These are phyloP conservation scores for Lagenidium giganteum DNA, from an alignment of 352 stramenopile species.

Conservation along the genomic window DNA sequence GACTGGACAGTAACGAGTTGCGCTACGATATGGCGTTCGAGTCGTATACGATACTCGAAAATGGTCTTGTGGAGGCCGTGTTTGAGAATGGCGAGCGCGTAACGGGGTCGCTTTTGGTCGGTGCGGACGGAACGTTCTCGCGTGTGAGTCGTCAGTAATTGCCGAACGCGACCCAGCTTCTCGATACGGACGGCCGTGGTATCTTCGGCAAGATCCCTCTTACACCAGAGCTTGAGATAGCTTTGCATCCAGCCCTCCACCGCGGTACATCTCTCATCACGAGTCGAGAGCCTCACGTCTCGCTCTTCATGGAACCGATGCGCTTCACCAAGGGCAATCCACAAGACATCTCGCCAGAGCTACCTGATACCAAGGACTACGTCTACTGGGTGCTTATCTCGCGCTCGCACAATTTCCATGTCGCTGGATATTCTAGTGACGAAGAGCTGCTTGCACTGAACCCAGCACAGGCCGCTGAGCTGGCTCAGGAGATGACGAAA, in stretches of 20 bases:
- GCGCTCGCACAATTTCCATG: background rate
- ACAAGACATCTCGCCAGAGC: too few relatives aligned
- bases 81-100: constrained; percentile 1
- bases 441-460: background rate
- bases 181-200: constrained; percentile 8
- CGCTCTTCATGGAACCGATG: constrained; percentile 11
- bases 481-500: background rate
- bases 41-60: too few relatives aligned
- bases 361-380: too few relatives aligned
- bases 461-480: background rate
- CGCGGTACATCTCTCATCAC: constrained; percentile 3
- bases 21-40: constrained; percentile 10
- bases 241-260: background rate
- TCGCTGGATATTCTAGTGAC: background rate
- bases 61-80: background rate
- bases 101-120: background rate
- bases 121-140: constrained; percentile 1
- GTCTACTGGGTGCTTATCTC: constrained; percentile 9
- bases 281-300: background rate
- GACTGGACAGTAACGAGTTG: constrained; percentile 1
- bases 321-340: constrained; percentile 6
- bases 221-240: background rate
- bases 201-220: constrained; percentile 9
- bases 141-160: constrained; percentile 8
- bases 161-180: constrained; percentile 1